Conservation (phyloP, 2,329 filamentous ascomycete species). For the Beauveria australis region DNA sequence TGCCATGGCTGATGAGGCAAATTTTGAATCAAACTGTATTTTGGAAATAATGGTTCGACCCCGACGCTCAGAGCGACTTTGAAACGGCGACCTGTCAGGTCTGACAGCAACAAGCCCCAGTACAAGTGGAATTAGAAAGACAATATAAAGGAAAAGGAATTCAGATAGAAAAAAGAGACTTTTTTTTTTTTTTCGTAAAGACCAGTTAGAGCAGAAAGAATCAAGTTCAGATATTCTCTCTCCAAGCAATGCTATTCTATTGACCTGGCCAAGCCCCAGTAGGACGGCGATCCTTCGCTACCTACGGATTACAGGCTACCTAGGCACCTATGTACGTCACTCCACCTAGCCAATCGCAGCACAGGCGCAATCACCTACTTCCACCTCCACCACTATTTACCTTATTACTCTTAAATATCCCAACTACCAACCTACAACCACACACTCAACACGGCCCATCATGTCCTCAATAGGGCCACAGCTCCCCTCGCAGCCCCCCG, state of each 20-base stretch:
- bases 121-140: no score
- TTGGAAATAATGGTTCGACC: no score
- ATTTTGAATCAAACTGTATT: background rate
- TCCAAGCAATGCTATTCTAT: background rate
- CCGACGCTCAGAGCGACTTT: no score
- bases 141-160: no score
- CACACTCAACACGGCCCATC: slow-evolving; percentile 23
- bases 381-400: background rate
- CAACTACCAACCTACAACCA: background rate
- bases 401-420: background rate
- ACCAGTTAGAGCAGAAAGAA: background rate
- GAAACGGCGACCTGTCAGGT: no score
- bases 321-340: background rate
- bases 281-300: background rate
- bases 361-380: background rate
- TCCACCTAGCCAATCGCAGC: background rate
- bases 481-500: slow-evolving; percentile 56
- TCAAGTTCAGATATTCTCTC: no score
- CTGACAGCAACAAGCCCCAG: no score
- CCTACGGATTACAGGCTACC: background rate
- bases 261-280: background rate
- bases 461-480: slow-evolving; percentile 67
- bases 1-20: background rate
- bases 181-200: background rate
- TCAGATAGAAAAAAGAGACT: no score